Conservation (phyloP, 1,139 yeast species). For the Hyphopichia fennica region DNA sequence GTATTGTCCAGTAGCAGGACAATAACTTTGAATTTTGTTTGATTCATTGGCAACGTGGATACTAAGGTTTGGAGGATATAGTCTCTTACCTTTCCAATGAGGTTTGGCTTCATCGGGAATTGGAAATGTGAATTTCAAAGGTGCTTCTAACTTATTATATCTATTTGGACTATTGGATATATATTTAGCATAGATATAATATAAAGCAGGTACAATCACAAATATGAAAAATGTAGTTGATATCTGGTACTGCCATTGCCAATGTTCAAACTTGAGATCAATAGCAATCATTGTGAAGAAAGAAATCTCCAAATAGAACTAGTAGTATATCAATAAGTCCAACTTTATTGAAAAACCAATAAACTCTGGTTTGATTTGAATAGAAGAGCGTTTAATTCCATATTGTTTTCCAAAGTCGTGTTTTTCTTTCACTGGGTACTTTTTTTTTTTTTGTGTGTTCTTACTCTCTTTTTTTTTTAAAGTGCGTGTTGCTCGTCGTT, state of each 20-base stretch:
- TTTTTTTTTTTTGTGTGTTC: too few relatives aligned
- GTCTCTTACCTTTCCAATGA: slow-evolving; percentile 88
- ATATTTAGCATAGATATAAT: slow-evolving; percentile 39
- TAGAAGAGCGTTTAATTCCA: too few relatives aligned
- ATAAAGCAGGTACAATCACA: slow-evolving; percentile 40
- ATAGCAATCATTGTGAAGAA: slow-evolving; percentile 40
- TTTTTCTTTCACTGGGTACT: too few relatives aligned
- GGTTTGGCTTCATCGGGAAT: slow-evolving; percentile 84
- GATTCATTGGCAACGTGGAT: slow-evolving; percentile 60
- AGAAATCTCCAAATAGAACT: neutral
- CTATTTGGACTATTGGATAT: slow-evolving; percentile 40
- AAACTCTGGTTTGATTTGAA: too few relatives aligned
- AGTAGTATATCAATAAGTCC: too few relatives aligned
- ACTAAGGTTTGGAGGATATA: slow-evolving; percentile 55
- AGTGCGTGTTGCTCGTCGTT: too few relatives aligned
- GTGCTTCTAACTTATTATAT: slow-evolving; percentile 46
- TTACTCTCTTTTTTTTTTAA: too few relatives aligned
- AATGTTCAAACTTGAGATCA: slow-evolving; percentile 41
- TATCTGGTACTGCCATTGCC: slow-evolving; percentile 51
- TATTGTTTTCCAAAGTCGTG: too few relatives aligned
- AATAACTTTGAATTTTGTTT: slow-evolving; percentile 71
- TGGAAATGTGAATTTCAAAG: slow-evolving; percentile 52
- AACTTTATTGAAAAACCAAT: neutral
- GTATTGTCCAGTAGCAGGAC: slow-evolving; percentile 94
- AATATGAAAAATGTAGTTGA: slow-evolving; percentile 47